These are phyloP conservation scores for Dendrostoma leiphaemia DNA, from an alignment of 2,329 filamentous ascomycete genomes.

Conservation along the genomic window DNA sequence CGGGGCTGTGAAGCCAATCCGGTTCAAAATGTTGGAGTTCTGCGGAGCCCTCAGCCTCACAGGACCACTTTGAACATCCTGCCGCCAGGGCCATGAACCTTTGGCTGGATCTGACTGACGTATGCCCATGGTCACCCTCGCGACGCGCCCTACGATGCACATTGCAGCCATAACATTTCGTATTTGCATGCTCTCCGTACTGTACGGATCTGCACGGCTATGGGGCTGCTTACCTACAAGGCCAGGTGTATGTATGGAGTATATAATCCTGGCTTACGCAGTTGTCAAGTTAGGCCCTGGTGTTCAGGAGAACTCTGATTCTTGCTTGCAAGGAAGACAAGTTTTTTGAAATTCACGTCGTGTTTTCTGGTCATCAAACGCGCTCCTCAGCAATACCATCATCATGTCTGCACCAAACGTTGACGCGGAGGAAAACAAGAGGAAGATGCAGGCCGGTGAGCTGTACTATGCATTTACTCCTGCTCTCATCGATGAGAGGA, in stretches of 20 bases:
- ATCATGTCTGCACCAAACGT: conserved; percentile 24
- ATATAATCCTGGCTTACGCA: neutral
- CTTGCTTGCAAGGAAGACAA: neutral
- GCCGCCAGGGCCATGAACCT: neutral
- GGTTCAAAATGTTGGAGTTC: no score
- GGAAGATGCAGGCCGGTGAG: conserved; percentile 64
- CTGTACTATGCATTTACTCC: conserved; percentile 74
- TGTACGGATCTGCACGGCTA: neutral
- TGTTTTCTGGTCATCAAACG: no score
- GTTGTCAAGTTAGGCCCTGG: neutral
- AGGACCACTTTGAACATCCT: no score
- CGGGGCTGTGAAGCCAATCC: no score
- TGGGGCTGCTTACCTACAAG: conserved; percentile 1
- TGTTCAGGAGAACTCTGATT: neutral
- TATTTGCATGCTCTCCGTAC: no score
- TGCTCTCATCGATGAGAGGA: conserved; percentile 60
- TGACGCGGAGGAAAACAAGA: conserved; percentile 45
- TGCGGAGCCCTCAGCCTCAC: no score
- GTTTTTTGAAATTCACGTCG: neutral
- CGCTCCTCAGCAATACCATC: neutral
- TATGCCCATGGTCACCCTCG: neutral
- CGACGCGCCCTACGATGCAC: neutral
- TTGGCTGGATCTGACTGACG: no score
- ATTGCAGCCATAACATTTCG: neutral
- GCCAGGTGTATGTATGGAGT: neutral